Evolutionary conservation across 805 yeast genomes (phyloP).

Genomic region (Metschnikowia cerradonensis): DNA sequence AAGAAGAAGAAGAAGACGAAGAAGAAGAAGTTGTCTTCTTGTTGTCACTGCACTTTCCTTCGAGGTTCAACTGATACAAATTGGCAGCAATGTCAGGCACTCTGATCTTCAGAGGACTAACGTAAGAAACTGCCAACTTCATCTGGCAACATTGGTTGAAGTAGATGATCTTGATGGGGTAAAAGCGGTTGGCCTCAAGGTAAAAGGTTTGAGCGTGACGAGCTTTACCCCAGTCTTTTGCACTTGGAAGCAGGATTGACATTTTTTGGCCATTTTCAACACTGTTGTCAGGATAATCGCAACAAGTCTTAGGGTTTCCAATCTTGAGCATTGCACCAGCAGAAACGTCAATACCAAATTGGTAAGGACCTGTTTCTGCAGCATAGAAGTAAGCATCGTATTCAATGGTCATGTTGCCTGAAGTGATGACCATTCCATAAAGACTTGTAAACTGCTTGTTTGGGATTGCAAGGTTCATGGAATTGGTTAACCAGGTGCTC

Average conservation of each 20-base stretch:
- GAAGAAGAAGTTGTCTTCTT: not conserved
- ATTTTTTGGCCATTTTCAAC: not conserved
- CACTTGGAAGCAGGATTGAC: not conserved
- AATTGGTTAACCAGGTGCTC: not conserved
- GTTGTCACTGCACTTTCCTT: not conserved
- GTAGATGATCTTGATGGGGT: conserved; percentile 10
- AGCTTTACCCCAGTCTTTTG: not conserved
- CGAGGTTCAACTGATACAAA: not conserved
- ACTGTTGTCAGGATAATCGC: conserved; percentile 1
- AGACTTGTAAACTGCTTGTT: not conserved
- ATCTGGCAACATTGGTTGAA: conserved; percentile 6
- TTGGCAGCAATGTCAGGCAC: not conserved
- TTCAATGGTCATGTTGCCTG: conserved; percentile 3
- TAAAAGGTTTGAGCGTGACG: not conserved
- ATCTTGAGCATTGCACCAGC: conserved; percentile 3
- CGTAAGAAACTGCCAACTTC: not conserved
- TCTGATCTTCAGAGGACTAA: not conserved
- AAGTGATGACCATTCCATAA: not conserved
- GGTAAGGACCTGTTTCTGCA: not conserved
- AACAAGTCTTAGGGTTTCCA: conserved; percentile 6
- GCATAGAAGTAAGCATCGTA: conserved; percentile 5
- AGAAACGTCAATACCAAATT: not conserved
- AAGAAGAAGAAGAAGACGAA: too few species aligned
- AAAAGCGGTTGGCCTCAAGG: conserved; percentile 3
- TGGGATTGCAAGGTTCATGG: not conserved